Conservation (phyloP, 257 asterid genomes). For the Misopates orontium region DNA sequence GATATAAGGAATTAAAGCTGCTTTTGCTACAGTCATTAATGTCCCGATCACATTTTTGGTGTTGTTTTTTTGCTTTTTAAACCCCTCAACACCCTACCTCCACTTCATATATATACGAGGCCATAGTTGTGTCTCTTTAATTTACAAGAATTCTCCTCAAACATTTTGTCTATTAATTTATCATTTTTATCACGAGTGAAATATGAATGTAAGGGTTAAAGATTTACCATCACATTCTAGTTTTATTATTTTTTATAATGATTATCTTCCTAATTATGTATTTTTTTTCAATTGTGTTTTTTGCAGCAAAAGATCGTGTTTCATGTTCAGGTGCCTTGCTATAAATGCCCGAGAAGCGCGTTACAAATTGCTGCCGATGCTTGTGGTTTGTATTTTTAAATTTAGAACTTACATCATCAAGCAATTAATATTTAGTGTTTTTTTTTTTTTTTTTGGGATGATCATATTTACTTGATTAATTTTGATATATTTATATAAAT, state of each 20-base stretch:
- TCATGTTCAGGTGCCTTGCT: not conserved
- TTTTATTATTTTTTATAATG: not conserved
- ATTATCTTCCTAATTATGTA: not conserved
- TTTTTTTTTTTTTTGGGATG: too few species aligned
- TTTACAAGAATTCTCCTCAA: not conserved
- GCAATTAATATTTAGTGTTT: not conserved
- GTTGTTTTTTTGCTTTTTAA: too few species aligned
- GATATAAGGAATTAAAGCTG: too few species aligned
- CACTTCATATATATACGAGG: too few species aligned
- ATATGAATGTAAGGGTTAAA: not conserved
- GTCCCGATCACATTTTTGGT: too few species aligned
- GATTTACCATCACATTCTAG: too few species aligned
- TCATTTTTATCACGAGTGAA: not conserved
- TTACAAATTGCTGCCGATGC: not conserved
- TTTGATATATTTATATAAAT: too few species aligned
- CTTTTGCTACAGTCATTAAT: too few species aligned
- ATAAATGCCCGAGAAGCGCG: not conserved
- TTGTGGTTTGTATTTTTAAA: not conserved
- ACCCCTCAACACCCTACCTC: too few species aligned
- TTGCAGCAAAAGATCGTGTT: slow-evolving; percentile 18
- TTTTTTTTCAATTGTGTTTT: not conserved
- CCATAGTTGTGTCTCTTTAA: too few species aligned
- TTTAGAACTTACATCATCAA: too few species aligned
- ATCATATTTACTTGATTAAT: too few species aligned
- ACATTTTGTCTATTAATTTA: not conserved